A percentile compares a stretch with the other conserved stretches of the same genome.
Evolutionary conservation across 192 early-diverging fungal genomes (phyloP).

Genomic region (Radiomyces spectabilis): DNA sequence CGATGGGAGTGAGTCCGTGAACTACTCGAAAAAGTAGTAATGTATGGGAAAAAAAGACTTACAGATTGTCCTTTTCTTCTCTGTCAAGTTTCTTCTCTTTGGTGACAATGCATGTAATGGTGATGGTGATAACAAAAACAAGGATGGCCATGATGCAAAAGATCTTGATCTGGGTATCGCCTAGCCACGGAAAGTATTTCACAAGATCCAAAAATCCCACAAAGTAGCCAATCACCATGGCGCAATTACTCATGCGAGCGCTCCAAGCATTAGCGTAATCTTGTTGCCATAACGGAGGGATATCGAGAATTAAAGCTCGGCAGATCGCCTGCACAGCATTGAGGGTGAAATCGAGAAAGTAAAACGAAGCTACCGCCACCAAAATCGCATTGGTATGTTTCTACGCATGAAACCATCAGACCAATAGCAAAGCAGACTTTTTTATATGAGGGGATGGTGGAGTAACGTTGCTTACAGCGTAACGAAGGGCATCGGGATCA

Average conservation of each 20-base stretch:
- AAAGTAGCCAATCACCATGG: slow-evolving; percentile 81
- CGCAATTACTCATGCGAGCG: slow-evolving; percentile 74
- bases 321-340: slow-evolving; percentile 82
- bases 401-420: slow-evolving; percentile 1
- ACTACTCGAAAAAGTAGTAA: neutral
- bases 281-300: slow-evolving; percentile 72
- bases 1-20: too few relatives aligned
- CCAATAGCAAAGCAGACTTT: too few relatives aligned
- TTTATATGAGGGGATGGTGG: too few relatives aligned
- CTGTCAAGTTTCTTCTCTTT: slow-evolving; percentile 36
- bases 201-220: slow-evolving; percentile 77
- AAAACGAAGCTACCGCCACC: slow-evolving; percentile 78
- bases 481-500: neutral
- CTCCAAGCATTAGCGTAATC: slow-evolving; percentile 80
- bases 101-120: slow-evolving; percentile 60
- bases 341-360: slow-evolving; percentile 88
- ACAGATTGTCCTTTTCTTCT: neutral
- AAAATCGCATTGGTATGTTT: slow-evolving; percentile 37
- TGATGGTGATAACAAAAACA: slow-evolving; percentile 47
- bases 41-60: neutral
- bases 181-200: slow-evolving; percentile 55
- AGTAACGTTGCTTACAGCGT: neutral
- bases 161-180: slow-evolving; percentile 71
- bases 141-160: slow-evolving; percentile 68
- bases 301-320: slow-evolving; percentile 84